Base-by-base conservation (phyloP, 108 stramenopile species). In the Nannochloropsis oceanica region DNA sequence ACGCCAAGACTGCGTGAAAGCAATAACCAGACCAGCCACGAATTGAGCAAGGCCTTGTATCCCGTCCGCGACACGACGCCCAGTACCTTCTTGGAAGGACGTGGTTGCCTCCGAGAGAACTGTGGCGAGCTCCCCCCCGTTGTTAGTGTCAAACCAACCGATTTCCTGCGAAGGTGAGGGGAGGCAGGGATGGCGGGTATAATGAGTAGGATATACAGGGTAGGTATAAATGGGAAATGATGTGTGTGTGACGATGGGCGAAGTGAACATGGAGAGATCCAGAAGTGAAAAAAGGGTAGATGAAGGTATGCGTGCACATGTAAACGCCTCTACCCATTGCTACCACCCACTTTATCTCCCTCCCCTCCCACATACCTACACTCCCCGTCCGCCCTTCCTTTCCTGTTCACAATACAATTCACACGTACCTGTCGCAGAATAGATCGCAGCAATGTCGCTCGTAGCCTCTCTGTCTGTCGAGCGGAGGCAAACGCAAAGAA, bases 81-180 rank as follows among this genome's bases (percentile, higher is more conserved):
- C 90, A 13, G 85, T 34, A 24, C 90, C 90, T 42, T 91, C 90
- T 86, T 91, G 90, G n/a, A 90, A 85, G 86, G 86, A 87, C 13
- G 86, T 88, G 87, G 86, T 90, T 50, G 86, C 59, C 25, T 89
- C 87, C 42, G 90, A 87, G 12, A 91, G 86, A 7, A 85, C 87
- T 11, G 90, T 91, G 8, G 88, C 83, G 8, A 91, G 86, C 79
- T 91, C 85, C 11, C 90, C 88, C 27, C 89, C 90, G 12, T 87
- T 87, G 82, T 87, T 25, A 22, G 86, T 87, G 44, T 91, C 90
- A 43, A 91, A 91, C 90, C 90, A 91, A 84, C 89, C 90, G 59
- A 91, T 88, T 85, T 91, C 90, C 84, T 91, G 90, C 11, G 84
- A 8, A 27, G 24, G 86, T 20, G 25, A 80, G 25, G 13, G 25